phyloP scores from a whole-genome alignment of 306 rosid genomes.

The Inga laurina region DNA sequence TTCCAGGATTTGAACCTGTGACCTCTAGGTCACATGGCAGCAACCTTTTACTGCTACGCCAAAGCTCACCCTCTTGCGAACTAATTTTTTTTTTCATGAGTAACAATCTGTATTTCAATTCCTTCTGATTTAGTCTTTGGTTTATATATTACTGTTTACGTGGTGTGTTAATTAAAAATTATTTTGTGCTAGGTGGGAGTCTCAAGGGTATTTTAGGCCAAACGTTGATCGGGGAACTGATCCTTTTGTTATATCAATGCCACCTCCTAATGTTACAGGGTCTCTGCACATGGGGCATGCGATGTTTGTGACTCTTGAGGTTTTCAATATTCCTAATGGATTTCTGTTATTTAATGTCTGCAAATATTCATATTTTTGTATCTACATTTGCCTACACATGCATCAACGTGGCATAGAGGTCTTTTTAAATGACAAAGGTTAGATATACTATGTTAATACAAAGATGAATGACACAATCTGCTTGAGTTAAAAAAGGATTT shows the following conservation, averaged over 20 bases:
- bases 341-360: not conserved
- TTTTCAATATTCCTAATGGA: slow-evolving; percentile 30
- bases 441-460: not conserved
- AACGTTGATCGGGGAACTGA: slow-evolving; percentile 65
- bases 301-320: slow-evolving; percentile 99
- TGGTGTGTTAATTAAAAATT: slow-evolving; percentile 29
- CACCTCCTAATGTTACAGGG: slow-evolving; percentile 98
- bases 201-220: slow-evolving; percentile 91
- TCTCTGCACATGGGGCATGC: slow-evolving; percentile 99
- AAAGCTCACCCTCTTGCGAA: too few species aligned
- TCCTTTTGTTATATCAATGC: slow-evolving; percentile 93
- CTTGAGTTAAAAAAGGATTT: slow-evolving; percentile 18
- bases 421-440: slow-evolving; percentile 9
- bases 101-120: not conserved
- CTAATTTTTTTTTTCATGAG: not conserved
- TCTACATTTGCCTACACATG: slow-evolving; percentile 9
- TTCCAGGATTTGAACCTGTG: too few species aligned
- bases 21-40: too few species aligned
- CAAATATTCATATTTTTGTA: slow-evolving; percentile 6
- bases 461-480: slow-evolving; percentile 19
- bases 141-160: not conserved
- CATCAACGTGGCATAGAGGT: not conserved
- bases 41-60: too few species aligned
- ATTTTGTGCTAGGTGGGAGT: slow-evolving; percentile 86
- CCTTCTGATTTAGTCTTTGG: not conserved